Percentiles rank a stretch among this genome's conserved stretches.
These are phyloP conservation scores for Tolypocladium nubicola DNA, from an alignment of 2,329 filamentous ascomycete species.

Conservation along the genomic window DNA sequence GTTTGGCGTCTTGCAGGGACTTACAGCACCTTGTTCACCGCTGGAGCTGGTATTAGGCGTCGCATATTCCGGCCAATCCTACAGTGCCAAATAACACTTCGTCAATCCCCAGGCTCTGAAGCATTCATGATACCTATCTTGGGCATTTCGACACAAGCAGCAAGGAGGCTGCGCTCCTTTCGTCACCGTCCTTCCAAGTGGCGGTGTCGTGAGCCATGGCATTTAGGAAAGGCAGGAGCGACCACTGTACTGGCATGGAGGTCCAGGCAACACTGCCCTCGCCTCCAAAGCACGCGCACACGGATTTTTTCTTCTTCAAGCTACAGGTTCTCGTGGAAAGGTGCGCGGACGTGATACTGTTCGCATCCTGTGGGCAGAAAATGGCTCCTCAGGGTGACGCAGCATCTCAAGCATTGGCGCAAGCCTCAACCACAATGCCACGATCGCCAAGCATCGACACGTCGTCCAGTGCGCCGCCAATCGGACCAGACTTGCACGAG, in stretches of 20 bases:
- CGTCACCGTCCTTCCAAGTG: no score
- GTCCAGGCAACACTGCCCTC: not conserved
- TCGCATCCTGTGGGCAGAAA: not conserved
- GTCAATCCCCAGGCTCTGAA: no score
- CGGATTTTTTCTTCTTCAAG: no score
- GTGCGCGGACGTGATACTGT: not conserved
- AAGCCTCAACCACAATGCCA: not conserved
- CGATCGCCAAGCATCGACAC: not conserved
- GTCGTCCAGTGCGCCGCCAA: not conserved
- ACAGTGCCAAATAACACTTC: no score
- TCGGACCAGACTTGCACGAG: constrained; percentile 8
- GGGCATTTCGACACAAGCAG: not conserved
- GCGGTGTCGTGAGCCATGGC: not conserved
- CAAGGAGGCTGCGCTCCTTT: not conserved
- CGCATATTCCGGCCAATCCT: no score
- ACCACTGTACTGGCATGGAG: not conserved
- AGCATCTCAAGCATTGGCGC: not conserved
- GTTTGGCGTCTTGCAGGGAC: not conserved
- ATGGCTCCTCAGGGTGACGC: not conserved
- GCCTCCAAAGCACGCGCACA: not conserved
- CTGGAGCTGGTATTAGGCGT: not conserved
- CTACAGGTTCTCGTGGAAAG: not conserved
- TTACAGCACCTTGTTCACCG: not conserved
- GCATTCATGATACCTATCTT: not conserved
- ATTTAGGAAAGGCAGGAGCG: not conserved